Conservation (phyloP, 306 rosid species). For the Glycine tomentella region DNA sequence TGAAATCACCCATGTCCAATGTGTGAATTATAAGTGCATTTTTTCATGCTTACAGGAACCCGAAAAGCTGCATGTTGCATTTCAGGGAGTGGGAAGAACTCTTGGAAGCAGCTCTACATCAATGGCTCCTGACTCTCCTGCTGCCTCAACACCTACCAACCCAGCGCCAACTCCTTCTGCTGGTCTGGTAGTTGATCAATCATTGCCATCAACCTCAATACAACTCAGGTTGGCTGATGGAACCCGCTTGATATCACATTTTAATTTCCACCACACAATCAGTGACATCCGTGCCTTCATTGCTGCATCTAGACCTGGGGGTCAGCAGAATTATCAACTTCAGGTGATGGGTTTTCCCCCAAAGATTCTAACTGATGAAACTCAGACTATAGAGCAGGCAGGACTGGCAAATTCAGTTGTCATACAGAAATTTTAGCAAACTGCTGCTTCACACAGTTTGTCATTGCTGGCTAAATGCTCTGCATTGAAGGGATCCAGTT, state of each 20-base stretch:
- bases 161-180: constrained; percentile 57
- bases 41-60: constrained; percentile 69
- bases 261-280: constrained; percentile 74
- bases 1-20: neutral
- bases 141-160: constrained; percentile 46
- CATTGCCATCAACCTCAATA: constrained; percentile 78
- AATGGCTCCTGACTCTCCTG: constrained; percentile 53
- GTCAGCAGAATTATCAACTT: constrained; percentile 69
- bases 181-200: constrained; percentile 71
- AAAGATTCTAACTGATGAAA: constrained; percentile 70
- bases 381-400: constrained; percentile 83
- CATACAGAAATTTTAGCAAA: constrained; percentile 83
- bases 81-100: constrained; percentile 96
- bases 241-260: constrained; percentile 75
- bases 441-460: constrained; percentile 26
- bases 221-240: constrained; percentile 96
- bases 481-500: constrained; percentile 42
- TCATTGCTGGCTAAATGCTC: constrained; percentile 32
- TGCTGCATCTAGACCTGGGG: constrained; percentile 76
- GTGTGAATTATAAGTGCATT: constrained; percentile 11
- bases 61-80: constrained; percentile 65
- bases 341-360: constrained; percentile 98
- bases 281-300: constrained; percentile 74
- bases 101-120: constrained; percentile 85
- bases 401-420: constrained; percentile 95